phyloP scores from a whole-genome alignment of 192 early-diverging fungal species.

The Obelidium mucronatum region DNA sequence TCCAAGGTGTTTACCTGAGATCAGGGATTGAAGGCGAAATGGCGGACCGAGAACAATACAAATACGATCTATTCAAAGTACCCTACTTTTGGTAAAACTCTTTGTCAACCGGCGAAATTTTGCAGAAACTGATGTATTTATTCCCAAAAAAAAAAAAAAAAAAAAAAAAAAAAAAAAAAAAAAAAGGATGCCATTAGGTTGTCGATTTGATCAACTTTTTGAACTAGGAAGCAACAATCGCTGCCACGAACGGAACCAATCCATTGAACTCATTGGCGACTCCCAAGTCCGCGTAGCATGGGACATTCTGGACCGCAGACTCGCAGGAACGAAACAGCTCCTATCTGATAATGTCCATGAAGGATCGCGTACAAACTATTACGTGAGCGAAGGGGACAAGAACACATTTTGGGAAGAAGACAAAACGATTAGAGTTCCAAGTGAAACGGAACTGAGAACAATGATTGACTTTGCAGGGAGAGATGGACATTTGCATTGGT shows the following conservation, averaged over 20 bases:
- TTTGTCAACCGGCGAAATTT: not conserved
- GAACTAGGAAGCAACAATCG: not conserved
- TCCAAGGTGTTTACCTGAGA: constrained; percentile 7
- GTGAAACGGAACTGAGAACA: not conserved
- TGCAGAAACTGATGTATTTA: not conserved
- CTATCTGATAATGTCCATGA: constrained; percentile 2
- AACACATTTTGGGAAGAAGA: not conserved
- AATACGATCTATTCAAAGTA: not conserved
- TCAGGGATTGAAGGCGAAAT: not conserved
- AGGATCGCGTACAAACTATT: constrained; percentile 7
- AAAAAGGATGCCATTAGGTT: constrained; percentile 1
- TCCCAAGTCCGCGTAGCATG: constrained; percentile 1
- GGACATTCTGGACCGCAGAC: not conserved
- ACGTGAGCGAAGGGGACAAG: not conserved
- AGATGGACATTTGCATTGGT: constrained; percentile 27
- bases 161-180: not conserved
- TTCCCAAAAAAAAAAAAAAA: not conserved
- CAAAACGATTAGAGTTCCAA: not conserved
- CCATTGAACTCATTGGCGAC: constrained; percentile 4
- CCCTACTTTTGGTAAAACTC: constrained; percentile 10
- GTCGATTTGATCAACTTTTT: constrained; percentile 23
- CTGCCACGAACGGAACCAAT: not conserved
- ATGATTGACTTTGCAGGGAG: constrained; percentile 18
- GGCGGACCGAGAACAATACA: not conserved
- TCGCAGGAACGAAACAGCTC: not conserved